Base-by-base conservation (phyloP, 495 filamentous ascomycete genomes). In the Saxispiralis lemnorum region DNA sequence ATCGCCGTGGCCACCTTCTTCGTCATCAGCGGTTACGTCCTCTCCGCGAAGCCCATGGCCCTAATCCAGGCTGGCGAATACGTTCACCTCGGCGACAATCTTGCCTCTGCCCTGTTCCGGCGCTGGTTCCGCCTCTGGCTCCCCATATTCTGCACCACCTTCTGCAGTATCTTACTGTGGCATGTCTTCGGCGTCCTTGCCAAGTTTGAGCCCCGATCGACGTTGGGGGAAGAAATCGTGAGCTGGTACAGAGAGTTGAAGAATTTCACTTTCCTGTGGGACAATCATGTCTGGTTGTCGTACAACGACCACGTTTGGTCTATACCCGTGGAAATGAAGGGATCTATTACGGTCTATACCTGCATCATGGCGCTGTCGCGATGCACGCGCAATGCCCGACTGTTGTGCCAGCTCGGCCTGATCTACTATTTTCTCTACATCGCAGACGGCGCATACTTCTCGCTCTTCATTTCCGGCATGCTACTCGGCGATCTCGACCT, bases 231-330 rank as follows among this genome's bases (percentile, higher is more conserved):
- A 12, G 69, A 73, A 52, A 28, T 72, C 3, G 68, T 60, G 63
- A 61, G 60, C n/a, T 74, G 70, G 67, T 75, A 74, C 47, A 40
- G 43, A 31, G 70, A 76, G 48, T 57, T 74, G 55, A 76, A 74
- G 55, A 70, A 71, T 53, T 75, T 72, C 57, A 72, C 58, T 56
- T 76, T 72, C 56, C 43, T 73, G 31, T 74, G 66, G 54, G 65
- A 62, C 12, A 64, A 60, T 12, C 63, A 63, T 56, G 68, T 59
- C 46, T 71, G 59, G 53, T 67, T 55, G 62, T 66, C 58, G 58
- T 66, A 53, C 54, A 59, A 55, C 45, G 64, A 38, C 44, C 51
- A 54, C 37, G 31, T 36, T 24, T 54, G 51, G 48, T 51, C 51
- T 6, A 40, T 54, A 18, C 51, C 51, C 0, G 37, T 51, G 14